Evolutionary conservation across 345 rosid genomes (phyloP).

Genomic region (Draba incana): DNA sequence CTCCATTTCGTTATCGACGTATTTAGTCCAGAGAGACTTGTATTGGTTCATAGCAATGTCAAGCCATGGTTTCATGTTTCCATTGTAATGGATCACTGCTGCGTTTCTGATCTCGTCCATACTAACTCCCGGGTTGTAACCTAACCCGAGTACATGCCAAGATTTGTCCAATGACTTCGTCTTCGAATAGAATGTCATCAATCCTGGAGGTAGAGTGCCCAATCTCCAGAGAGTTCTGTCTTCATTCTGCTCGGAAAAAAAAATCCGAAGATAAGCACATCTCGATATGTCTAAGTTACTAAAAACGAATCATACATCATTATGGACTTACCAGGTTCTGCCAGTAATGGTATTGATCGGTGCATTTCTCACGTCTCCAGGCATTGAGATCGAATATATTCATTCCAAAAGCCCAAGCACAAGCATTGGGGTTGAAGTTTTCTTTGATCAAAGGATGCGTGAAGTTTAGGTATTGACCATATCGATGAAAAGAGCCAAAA

Average conservation of each 20-base stretch:
- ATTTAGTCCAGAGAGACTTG: conserved; percentile 86
- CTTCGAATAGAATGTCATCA: conserved; percentile 81
- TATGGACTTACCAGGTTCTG: conserved; percentile 58
- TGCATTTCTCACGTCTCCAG: conserved; percentile 76
- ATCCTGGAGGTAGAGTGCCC: conserved; percentile 80
- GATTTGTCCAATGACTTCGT: conserved; percentile 88
- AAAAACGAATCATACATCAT: neutral
- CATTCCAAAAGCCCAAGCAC: conserved; percentile 97
- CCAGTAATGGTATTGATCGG: conserved; percentile 64
- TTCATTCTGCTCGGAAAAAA: conserved; percentile 55
- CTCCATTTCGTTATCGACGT: conserved; percentile 80
- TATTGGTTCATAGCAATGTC: conserved; percentile 90
- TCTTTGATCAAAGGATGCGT: conserved; percentile 73
- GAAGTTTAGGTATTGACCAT: conserved; percentile 73
- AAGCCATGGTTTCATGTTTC: conserved; percentile 99
- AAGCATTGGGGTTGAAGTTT: conserved; percentile 71
- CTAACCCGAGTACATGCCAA: conserved; percentile 95
- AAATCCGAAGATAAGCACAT: conserved; percentile 4
- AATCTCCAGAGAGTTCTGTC: conserved; percentile 70
- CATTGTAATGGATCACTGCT: conserved; percentile 90
- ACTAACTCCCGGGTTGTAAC: conserved; percentile 85
- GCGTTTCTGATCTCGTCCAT: conserved; percentile 83
- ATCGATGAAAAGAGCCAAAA: conserved; percentile 89
- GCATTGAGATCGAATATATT: conserved; percentile 89
- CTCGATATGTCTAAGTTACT: neutral